Conservation (phyloP, 192 early-diverging fungal genomes). For the Gonapodya prolifera region DNA sequence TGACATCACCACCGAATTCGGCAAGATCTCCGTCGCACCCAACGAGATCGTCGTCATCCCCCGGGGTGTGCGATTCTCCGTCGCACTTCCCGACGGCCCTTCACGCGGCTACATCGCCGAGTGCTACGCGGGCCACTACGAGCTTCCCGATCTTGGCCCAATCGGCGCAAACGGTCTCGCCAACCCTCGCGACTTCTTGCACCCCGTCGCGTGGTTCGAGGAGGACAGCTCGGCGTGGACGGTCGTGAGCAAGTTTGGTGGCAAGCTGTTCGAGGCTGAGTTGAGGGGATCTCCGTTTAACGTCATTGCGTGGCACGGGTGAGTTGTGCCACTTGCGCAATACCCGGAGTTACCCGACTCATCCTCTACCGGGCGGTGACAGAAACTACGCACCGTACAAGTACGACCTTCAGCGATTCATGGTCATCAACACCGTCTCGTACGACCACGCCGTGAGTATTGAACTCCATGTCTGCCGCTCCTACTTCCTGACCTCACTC, state of each 20-base stretch:
- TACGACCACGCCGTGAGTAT: constrained; percentile 54
- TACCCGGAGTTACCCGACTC: too few relatives aligned
- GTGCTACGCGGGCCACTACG: constrained; percentile 77
- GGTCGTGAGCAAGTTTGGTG: constrained; percentile 84
- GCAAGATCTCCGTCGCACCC: constrained; percentile 63
- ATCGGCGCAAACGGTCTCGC: too few relatives aligned
- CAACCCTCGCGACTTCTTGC: constrained; percentile 85
- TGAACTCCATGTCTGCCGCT: constrained; percentile 11
- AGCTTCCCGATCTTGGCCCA: constrained; percentile 88
- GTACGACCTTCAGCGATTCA: too few relatives aligned
- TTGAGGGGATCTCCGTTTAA: constrained; percentile 70
- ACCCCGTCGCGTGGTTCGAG: constrained; percentile 71
- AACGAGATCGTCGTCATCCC: constrained; percentile 91
- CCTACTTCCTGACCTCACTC: constrained; percentile 64
- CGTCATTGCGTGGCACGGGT: constrained; percentile 95
- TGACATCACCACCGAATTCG: constrained; percentile 87
- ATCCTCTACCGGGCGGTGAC: too few relatives aligned
- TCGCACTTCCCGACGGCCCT: too few relatives aligned
- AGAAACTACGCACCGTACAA: too few relatives aligned
- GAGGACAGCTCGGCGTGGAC: constrained; percentile 56
- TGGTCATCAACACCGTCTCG: constrained; percentile 73
- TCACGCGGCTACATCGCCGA: constrained; percentile 91
- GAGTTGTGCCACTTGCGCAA: constrained; percentile 91
- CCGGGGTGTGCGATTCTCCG: constrained; percentile 75
- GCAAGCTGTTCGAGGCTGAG: constrained; percentile 55